Base-by-base conservation (phyloP, 192 early-diverging fungal genomes). In the Coemansia sp. region DNA sequence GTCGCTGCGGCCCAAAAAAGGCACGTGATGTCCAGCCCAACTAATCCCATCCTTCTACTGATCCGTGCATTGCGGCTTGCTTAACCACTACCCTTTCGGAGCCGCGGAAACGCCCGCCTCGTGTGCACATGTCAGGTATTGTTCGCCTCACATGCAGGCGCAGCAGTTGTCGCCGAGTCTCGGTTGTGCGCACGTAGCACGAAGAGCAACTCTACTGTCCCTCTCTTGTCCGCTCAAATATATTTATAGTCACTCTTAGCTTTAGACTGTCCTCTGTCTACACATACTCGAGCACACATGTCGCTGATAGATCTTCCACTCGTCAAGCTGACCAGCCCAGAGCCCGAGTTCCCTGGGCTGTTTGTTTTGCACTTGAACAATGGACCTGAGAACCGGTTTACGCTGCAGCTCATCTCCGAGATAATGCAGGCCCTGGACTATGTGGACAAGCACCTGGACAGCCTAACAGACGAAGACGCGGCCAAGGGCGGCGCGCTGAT, bases 361-460 rank as follows among this genome's bases (percentile, higher is more conserved):
- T 89, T 88, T 30, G 68, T 89, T 10, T 53, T 89, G 33, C 77
- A 81, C 38, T 72, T 88, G 63, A 75, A 78, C 71, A 77, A 84
- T 41, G 80, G 80, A 29, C 75, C 53, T 0, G 76, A 88, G 38
- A 88, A 88, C 66, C 80, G 86, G n/a, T 86, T 89, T 63, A 85
- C 77, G 0, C 58, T 58, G 17, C 71, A 80, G 43, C 83, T 85
- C 52, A 77, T 83, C 47, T 21, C 40, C 5, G 72, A 80, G n/a
- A 76, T 90, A 33, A 74, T 68, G 33, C 53, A 71, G 21, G 85
- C 80, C 2, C 75, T 88, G n/a, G 80, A 87, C 41, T 48, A 68
- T 5, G 68, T 88, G 21, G 83, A 86, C 17, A 33, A 63, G 11
- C 50, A 39, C 10, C 69, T 80, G 8, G 76, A 72, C 43, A 37